These are phyloP conservation scores for Apiotrichum porosum DNA, from an alignment of 1,284 basidiomycete genomes.

Conservation along the genomic window DNA sequence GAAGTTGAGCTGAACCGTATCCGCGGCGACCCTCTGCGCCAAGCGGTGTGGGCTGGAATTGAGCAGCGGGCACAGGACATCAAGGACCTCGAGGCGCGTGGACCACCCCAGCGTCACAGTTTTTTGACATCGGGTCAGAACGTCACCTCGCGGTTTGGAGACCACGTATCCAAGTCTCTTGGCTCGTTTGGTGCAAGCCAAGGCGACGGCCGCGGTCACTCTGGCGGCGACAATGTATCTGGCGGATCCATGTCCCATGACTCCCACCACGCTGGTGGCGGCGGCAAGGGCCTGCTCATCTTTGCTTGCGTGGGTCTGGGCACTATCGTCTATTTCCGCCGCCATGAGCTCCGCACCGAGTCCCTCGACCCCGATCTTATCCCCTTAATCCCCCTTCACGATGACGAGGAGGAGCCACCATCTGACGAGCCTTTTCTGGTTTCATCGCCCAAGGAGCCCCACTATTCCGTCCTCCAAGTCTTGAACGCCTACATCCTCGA, in stretches of 20 bases:
- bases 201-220: too few relatives aligned
- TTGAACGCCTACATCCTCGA: conserved; percentile 62
- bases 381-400: conserved; percentile 19
- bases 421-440: conserved; percentile 14
- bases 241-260: conserved; percentile 4
- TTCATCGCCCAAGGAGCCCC: conserved; percentile 13
- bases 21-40: conserved; percentile 52
- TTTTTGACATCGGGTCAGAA: too few relatives aligned
- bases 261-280: conserved; percentile 6
- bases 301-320: conserved; percentile 27
- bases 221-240: too few relatives aligned
- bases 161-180: too few relatives aligned
- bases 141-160: too few relatives aligned
- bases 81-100: neutral
- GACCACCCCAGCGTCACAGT: neutral
- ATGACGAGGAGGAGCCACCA: neutral
- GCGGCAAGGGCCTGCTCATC: conserved; percentile 23
- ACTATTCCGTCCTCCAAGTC: conserved; percentile 14
- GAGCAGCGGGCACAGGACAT: conserved; percentile 20
- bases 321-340: conserved; percentile 23
- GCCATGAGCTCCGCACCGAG: conserved; percentile 28
- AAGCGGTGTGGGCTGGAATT: conserved; percentile 36
- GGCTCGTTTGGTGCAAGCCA: neutral
- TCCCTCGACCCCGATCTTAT: neutral
- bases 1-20: conserved; percentile 58